Conservation (phyloP, 2,329 filamentous ascomycete genomes). For the Cytospora leucostoma region DNA sequence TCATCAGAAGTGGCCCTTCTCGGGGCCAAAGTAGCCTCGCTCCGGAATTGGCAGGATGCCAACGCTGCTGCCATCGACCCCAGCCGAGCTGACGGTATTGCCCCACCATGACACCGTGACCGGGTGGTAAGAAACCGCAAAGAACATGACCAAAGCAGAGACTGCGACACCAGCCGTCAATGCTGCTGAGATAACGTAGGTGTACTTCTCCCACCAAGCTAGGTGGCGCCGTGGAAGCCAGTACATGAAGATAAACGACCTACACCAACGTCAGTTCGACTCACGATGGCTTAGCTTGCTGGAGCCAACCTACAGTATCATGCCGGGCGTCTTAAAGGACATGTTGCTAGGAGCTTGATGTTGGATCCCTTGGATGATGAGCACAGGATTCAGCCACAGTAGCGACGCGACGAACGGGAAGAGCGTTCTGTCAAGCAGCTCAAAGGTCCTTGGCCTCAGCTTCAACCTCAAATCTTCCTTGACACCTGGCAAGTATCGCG, state of each 20-base stretch:
- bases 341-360: conserved; percentile 47
- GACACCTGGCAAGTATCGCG: conserved; percentile 39
- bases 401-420: conserved; percentile 43
- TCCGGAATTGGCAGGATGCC: conserved; percentile 30
- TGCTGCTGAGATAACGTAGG: conserved; percentile 43
- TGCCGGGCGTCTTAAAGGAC: conserved; percentile 46
- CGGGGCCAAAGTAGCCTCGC: conserved; percentile 32
- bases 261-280: background rate
- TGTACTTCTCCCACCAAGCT: conserved; percentile 48
- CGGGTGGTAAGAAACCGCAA: conserved; percentile 40
- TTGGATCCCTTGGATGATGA: conserved; percentile 45
- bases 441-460: conserved; percentile 38
- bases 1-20: conserved; percentile 22
- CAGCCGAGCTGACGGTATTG: conserved; percentile 40
- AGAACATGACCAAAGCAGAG: conserved; percentile 43
- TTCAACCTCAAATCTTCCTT: conserved; percentile 36
- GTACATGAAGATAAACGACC: conserved; percentile 46
- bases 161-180: conserved; percentile 42
- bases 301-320: conserved; percentile 36
- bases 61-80: conserved; percentile 30
- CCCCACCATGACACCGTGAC: conserved; percentile 43
- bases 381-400: conserved; percentile 44
- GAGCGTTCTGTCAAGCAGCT: conserved; percentile 39
- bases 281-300: too few relatives aligned
- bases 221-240: conserved; percentile 41